Evolutionary conservation across 495 filamentous ascomycete species (phyloP).

Genomic region (Trichoderma virens): DNA sequence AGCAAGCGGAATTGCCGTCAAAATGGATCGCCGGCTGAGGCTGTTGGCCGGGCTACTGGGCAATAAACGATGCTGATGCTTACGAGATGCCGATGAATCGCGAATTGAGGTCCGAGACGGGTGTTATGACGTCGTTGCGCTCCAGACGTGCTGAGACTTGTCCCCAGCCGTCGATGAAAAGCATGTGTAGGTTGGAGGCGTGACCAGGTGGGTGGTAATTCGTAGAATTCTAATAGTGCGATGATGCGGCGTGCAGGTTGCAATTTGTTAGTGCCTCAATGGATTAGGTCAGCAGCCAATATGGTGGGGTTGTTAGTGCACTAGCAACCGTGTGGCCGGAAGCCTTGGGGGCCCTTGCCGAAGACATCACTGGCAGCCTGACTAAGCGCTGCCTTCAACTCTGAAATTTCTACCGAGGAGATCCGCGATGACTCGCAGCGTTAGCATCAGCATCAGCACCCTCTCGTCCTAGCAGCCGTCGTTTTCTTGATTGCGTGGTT

Average conservation of each 20-base stretch:
- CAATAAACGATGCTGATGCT: neutral
- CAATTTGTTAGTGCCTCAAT: conserved; percentile 7
- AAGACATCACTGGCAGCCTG: neutral
- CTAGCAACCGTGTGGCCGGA: conserved; percentile 3
- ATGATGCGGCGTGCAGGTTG: conserved; percentile 9
- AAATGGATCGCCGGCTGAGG: neutral
- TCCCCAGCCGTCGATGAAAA: neutral
- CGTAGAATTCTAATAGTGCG: conserved; percentile 9
- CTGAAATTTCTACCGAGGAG: neutral
- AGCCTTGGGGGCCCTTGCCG: conserved; percentile 1
- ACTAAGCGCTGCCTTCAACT: neutral
- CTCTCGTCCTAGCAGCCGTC: neutral
- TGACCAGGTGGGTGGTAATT: conserved; percentile 8
- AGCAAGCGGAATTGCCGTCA: neutral
- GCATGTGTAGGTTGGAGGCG: neutral
- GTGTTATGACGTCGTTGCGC: neutral
- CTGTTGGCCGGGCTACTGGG: neutral
- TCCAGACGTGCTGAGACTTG: neutral
- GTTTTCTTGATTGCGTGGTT: conserved; percentile 2
- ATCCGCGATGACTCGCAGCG: neutral
- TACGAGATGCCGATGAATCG: neutral
- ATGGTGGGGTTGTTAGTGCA: conserved; percentile 8
- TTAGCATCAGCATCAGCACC: neutral
- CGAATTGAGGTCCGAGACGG: neutral
- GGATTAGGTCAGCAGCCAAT: conserved; percentile 6